Percentiles rank a stretch among this genome's conserved stretches.
phyloP scores from a whole-genome alignment of 176 grass and related monocot species.

The Aegilops bicornis region DNA sequence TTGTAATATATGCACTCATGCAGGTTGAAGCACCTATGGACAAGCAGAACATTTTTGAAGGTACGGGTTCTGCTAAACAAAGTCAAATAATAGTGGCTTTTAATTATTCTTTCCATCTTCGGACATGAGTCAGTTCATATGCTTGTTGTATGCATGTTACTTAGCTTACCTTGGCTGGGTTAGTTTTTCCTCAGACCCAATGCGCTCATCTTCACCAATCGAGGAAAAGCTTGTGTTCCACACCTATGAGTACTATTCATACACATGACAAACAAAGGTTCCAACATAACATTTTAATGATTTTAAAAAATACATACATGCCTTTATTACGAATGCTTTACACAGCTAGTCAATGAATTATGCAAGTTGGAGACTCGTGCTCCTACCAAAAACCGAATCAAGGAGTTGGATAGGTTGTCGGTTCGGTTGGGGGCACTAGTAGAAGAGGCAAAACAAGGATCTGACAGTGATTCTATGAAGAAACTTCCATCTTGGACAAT shows the following conservation, averaged over 20 bases:
- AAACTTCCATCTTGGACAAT: constrained; percentile 67
- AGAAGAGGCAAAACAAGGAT: constrained; percentile 43
- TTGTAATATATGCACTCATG: constrained; percentile 6
- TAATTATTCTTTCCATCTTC: background rate
- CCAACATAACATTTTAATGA: background rate
- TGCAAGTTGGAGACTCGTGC: constrained; percentile 42
- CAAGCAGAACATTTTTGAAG: constrained; percentile 39
- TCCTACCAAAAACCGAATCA: constrained; percentile 84
- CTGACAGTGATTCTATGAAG: constrained; percentile 35
- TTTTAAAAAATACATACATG: background rate
- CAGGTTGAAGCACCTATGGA: constrained; percentile 36
- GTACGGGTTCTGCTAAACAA: constrained; percentile 33
- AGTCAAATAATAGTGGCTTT: constrained; percentile 14
- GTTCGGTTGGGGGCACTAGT: constrained; percentile 53
- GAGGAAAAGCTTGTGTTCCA: background rate
- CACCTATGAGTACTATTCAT: background rate
- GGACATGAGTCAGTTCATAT: background rate
- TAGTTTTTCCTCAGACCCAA: background rate
- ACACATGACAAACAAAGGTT: background rate
- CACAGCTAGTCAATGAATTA: background rate
- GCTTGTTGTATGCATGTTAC: constrained; percentile 12
- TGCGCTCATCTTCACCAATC: background rate
- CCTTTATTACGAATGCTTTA: background rate
- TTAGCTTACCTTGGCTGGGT: background rate
- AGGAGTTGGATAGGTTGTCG: constrained; percentile 74